These are phyloP conservation scores for Epichloe sibirici DNA, from an alignment of 2,329 filamentous ascomycete genomes.

Conservation along the genomic window DNA sequence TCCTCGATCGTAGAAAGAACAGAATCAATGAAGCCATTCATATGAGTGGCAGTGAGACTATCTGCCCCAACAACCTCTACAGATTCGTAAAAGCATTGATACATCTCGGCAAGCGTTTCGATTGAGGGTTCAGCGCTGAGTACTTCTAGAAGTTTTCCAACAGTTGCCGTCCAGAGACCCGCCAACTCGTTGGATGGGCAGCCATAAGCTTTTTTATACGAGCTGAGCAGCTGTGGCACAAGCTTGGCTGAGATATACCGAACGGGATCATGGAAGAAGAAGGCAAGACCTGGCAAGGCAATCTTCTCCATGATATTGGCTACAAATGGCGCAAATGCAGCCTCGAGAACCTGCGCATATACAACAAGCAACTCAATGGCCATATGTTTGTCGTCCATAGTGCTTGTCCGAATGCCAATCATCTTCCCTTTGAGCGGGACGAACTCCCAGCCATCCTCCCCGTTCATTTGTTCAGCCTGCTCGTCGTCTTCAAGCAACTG, in stretches of 20 bases:
- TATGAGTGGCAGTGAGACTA: constrained; percentile 65
- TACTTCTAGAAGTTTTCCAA: constrained; percentile 86
- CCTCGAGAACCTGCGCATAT: constrained; percentile 92
- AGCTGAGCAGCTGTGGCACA: constrained; percentile 83
- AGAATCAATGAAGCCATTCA: constrained; percentile 77
- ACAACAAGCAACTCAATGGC: constrained; percentile 98
- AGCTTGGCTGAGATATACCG: constrained; percentile 90
- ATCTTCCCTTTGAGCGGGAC: constrained; percentile 95
- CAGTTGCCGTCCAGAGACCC: constrained; percentile 73
- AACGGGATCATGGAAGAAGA: constrained; percentile 99
- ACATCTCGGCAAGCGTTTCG: constrained; percentile 96
- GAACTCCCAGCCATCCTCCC: constrained; percentile 95
- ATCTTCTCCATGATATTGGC: constrained; percentile 93
- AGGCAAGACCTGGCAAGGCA: constrained; percentile 81
- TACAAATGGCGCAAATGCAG: constrained; percentile 82
- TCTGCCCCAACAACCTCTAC: constrained; percentile 86
- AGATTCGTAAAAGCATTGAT: constrained; percentile 98
- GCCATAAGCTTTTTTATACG: constrained; percentile 87
- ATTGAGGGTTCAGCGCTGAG: constrained; percentile 88
- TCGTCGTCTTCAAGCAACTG: constrained; percentile 93
- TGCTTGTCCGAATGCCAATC: constrained; percentile 94
- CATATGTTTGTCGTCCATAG: constrained; percentile 97
- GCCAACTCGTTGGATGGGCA: constrained; percentile 64
- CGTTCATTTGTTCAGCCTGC: constrained; percentile 80
- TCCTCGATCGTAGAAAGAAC: constrained; percentile 81